A percentile compares a stretch with the other conserved stretches of the same genome.
Evolutionary conservation across 805 yeast species (phyloP).

Genomic region (Nakazawaea sp.): DNA sequence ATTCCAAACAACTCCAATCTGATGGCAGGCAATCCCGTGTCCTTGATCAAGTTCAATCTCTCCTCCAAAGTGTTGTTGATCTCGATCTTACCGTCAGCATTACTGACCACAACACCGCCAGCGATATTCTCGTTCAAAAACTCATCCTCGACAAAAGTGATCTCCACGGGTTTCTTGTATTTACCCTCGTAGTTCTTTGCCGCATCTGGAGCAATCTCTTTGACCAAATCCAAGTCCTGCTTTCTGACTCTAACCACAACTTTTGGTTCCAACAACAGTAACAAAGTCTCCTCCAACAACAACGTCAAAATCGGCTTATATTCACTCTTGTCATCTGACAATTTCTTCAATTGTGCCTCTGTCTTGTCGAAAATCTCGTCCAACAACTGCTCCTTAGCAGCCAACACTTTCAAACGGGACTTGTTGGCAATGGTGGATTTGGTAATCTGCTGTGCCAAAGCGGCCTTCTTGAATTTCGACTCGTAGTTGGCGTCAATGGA

Average conservation of each 20-base stretch:
- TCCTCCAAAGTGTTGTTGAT: slow-evolving; percentile 92
- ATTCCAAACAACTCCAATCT: slow-evolving; percentile 87
- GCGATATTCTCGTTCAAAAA: slow-evolving; percentile 58
- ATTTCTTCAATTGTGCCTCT: slow-evolving; percentile 48
- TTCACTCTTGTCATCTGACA: slow-evolving; percentile 45
- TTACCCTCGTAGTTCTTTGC: slow-evolving; percentile 55
- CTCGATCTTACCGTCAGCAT: slow-evolving; percentile 74
- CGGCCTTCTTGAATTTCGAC: slow-evolving; percentile 81
- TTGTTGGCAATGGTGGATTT: slow-evolving; percentile 94
- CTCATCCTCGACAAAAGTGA: slow-evolving; percentile 48
- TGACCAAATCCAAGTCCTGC: slow-evolving; percentile 52
- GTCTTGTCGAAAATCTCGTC: slow-evolving; percentile 70
- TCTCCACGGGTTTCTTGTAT: slow-evolving; percentile 49
- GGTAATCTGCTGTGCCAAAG: slow-evolving; percentile 89
- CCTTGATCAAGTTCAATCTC: slow-evolving; percentile 76
- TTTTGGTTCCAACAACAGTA: slow-evolving; percentile 64
- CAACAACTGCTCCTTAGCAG: slow-evolving; percentile 78
- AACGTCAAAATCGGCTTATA: slow-evolving; percentile 70
- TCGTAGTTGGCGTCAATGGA: slow-evolving; percentile 78
- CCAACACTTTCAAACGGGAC: slow-evolving; percentile 84
- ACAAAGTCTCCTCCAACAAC: slow-evolving; percentile 71
- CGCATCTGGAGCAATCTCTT: slow-evolving; percentile 57
- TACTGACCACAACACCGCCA: slow-evolving; percentile 80
- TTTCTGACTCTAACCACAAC: slow-evolving; percentile 64
- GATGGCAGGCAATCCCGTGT: slow-evolving; percentile 86